These are phyloP conservation scores for Ustilago sp. DNA, from an alignment of 1,284 basidiomycete genomes.

Conservation along the genomic window DNA sequence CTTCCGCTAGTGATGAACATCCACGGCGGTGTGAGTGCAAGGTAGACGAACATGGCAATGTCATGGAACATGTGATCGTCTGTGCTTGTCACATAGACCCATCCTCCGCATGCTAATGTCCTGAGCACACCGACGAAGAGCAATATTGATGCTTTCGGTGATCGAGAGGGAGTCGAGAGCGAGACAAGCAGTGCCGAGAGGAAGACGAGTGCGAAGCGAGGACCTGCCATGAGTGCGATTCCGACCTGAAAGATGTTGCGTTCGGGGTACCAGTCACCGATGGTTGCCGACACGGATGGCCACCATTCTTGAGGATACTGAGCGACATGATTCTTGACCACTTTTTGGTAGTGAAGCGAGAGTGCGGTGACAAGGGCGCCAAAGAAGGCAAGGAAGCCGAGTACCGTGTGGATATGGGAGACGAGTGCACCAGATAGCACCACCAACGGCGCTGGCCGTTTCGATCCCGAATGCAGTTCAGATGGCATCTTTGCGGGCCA, in stretches of 20 bases:
- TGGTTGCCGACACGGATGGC: conserved; percentile 88
- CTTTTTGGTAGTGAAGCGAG: conserved; percentile 82
- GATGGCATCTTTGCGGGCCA: conserved; percentile 30
- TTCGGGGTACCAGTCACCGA: conserved; percentile 90
- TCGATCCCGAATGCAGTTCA: conserved; percentile 27
- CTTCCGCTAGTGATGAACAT: conserved; percentile 73
- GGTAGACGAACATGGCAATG: conserved; percentile 81
- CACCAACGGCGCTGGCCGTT: conserved; percentile 43
- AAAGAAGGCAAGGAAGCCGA: conserved; percentile 79
- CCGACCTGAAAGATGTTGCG: conserved; percentile 89
- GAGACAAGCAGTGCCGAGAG: conserved; percentile 74
- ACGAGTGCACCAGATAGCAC: conserved; percentile 60
- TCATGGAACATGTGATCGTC: conserved; percentile 87
- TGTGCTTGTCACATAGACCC: conserved; percentile 87
- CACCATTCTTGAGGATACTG: conserved; percentile 92
- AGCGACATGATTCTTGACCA: conserved; percentile 86
- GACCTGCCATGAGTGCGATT: conserved; percentile 80
- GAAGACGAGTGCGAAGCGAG: conserved; percentile 81
- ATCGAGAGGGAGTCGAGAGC: conserved; percentile 35
- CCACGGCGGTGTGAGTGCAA: conserved; percentile 74
- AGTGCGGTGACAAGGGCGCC: conserved; percentile 79
- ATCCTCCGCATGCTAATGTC: conserved; percentile 87
- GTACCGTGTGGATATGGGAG: conserved; percentile 75
- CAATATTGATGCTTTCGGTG: conserved; percentile 68
- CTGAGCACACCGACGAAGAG: conserved; percentile 78